Percentiles rank a stretch among this genome's conserved stretches.
These are phyloP conservation scores for Fraxinus cuspidata DNA, from an alignment of 257 asterid genomes.

Conservation along the genomic window DNA sequence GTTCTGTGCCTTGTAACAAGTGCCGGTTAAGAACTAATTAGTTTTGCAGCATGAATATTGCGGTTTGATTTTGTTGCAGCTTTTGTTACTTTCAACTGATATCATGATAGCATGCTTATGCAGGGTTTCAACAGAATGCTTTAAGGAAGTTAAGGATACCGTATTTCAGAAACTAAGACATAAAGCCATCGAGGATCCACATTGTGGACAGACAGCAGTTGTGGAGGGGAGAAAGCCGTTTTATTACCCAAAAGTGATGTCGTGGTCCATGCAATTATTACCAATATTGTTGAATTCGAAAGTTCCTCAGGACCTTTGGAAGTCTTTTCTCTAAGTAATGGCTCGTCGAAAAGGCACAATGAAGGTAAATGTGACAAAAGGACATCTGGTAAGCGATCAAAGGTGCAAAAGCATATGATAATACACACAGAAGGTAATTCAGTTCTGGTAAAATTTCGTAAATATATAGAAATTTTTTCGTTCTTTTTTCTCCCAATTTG, in stretches of 20 bases:
- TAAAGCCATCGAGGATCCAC: slow-evolving; percentile 51
- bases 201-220: slow-evolving; percentile 70
- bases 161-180: slow-evolving; percentile 54
- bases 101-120: background rate
- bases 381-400: slow-evolving; percentile 47
- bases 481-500: no score
- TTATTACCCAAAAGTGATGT: slow-evolving; percentile 63
- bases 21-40: no score
- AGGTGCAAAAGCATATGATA: slow-evolving; percentile 31
- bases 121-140: slow-evolving; percentile 52
- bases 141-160: slow-evolving; percentile 53
- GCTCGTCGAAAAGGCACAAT: no score
- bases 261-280: slow-evolving; percentile 16
- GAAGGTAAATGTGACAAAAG: slow-evolving; percentile 42
- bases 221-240: slow-evolving; percentile 49
- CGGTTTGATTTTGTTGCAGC: background rate
- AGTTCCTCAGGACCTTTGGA: no score
- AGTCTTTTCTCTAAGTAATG: no score
- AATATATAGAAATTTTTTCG: no score
- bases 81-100: background rate
- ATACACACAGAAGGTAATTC: slow-evolving; percentile 37
- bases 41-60: no score
- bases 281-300: no score
- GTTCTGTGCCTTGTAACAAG: no score
- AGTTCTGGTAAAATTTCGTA: background rate